A percentile compares a stretch with the other conserved stretches of the same genome.
These are phyloP conservation scores for Achlya hypogyna DNA, from an alignment of 352 stramenopile genomes.

Conservation along the genomic window DNA sequence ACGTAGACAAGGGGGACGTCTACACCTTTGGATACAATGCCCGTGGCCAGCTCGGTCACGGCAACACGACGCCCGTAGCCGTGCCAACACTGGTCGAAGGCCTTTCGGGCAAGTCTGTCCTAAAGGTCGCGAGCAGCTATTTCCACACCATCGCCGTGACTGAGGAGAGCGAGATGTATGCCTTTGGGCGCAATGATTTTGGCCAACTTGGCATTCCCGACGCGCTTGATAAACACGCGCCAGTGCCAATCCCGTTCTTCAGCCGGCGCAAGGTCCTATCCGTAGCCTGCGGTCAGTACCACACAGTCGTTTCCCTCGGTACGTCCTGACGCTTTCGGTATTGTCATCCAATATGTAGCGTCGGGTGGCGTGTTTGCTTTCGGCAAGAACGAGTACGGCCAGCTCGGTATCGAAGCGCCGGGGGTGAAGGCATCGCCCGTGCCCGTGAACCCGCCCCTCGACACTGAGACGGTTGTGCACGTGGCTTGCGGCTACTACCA, in stretches of 20 bases:
- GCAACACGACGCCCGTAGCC: conserved; percentile 50
- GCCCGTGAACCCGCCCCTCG: conserved; percentile 39
- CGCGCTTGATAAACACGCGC: conserved; percentile 53
- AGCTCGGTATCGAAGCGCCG: conserved; percentile 68
- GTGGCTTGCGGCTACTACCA: conserved; percentile 90
- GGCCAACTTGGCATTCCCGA: conserved; percentile 80
- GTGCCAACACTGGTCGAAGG: conserved; percentile 35
- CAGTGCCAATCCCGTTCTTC: conserved; percentile 45
- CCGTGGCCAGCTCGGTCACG: conserved; percentile 81
- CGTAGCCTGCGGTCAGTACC: conserved; percentile 85
- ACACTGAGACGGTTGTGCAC: conserved; percentile 53
- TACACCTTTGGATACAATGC: conserved; percentile 91
- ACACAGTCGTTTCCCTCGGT: conserved; percentile 68
- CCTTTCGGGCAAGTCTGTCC: conserved; percentile 43
- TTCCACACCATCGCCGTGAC: conserved; percentile 86
- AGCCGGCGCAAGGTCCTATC: conserved; percentile 38
- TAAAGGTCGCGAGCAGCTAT: conserved; percentile 85
- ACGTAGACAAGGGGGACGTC: conserved; percentile 55
- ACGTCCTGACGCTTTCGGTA: conserved; percentile 24
- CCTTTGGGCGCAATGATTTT: conserved; percentile 89
- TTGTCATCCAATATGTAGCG: conserved; percentile 23
- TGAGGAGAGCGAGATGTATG: conserved; percentile 65
- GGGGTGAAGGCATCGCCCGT: conserved; percentile 35
- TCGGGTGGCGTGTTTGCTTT: conserved; percentile 70
- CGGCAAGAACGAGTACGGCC: conserved; percentile 90